phyloP scores from a whole-genome alignment of 805 yeast species.

The Ogataea haglerorum region DNA sequence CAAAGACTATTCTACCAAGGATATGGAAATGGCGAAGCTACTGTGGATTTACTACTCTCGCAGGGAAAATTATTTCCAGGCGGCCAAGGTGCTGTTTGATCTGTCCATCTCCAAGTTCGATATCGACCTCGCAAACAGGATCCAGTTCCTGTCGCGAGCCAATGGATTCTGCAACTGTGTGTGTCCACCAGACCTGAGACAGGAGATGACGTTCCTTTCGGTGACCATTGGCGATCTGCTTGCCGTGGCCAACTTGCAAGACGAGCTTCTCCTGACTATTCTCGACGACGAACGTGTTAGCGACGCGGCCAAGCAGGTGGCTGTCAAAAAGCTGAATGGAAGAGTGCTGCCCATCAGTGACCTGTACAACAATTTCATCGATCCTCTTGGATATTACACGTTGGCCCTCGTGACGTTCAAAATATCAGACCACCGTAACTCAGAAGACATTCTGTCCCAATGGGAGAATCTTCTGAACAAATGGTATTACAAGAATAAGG shows the following conservation, averaged over 20 bases:
- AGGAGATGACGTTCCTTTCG: constrained; percentile 68
- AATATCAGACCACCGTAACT: constrained; percentile 78
- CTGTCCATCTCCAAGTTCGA: constrained; percentile 73
- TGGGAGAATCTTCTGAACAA: constrained; percentile 74
- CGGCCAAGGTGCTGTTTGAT: constrained; percentile 77
- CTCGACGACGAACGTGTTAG: constrained; percentile 48
- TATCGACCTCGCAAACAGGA: constrained; percentile 65
- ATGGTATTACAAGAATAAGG: constrained; percentile 33
- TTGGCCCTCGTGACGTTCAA: constrained; percentile 75
- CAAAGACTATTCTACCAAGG: constrained; percentile 59
- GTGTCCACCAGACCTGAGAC: constrained; percentile 72
- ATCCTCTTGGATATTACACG: constrained; percentile 83
- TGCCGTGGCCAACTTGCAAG: constrained; percentile 83
- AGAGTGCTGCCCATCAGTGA: constrained; percentile 70
- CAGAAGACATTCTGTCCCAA: constrained; percentile 75
- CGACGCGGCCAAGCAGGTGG: constrained; percentile 46
- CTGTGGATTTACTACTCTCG: constrained; percentile 89
- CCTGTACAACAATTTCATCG: constrained; percentile 80
- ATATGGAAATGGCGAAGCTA: constrained; percentile 72
- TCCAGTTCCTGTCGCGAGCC: constrained; percentile 87
- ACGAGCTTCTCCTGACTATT: constrained; percentile 54
- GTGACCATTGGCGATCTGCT: constrained; percentile 71
- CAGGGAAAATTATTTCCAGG: constrained; percentile 70
- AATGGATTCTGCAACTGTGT: constrained; percentile 88
- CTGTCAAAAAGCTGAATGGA: constrained; percentile 54